These are phyloP conservation scores for Filobasidium uniguttulatum DNA, from an alignment of 1,284 basidiomycete species.

Conservation along the genomic window DNA sequence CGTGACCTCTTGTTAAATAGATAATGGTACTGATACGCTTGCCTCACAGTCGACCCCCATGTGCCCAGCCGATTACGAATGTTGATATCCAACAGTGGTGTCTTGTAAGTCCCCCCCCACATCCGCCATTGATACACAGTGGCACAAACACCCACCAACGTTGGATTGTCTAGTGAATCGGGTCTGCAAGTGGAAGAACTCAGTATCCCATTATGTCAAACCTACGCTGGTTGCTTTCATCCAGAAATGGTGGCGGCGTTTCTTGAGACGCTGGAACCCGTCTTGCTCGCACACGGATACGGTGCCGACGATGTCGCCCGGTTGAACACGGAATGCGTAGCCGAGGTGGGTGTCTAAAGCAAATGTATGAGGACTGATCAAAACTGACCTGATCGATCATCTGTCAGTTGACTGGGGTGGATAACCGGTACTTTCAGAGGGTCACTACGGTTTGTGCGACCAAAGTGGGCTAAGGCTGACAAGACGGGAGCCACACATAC, in stretches of 20 bases:
- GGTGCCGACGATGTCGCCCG: conserved; percentile 18
- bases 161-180: conserved; percentile 15
- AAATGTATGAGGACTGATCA: too few species aligned
- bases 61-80: conserved; percentile 8
- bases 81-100: conserved; percentile 16
- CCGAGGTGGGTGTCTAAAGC: conserved; percentile 20
- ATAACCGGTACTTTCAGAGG: conserved; percentile 24
- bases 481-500: too few species aligned
- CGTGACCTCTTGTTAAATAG: too few species aligned
- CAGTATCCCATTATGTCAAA: too few species aligned
- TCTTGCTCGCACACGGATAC: conserved; percentile 22
- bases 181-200: conserved; percentile 26
- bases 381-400: too few species aligned
- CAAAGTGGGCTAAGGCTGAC: conserved; percentile 20
- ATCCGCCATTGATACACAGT: not conserved
- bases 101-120: conserved; percentile 22
- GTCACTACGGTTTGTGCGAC: conserved; percentile 29
- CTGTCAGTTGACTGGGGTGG: conserved; percentile 20
- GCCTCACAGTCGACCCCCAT: conserved; percentile 8
- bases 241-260: conserved; percentile 18
- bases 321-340: conserved; percentile 17
- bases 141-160: too few species aligned
- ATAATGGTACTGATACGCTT: not conserved
- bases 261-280: conserved; percentile 17
- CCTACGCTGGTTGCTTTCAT: conserved; percentile 15